Conservation (phyloP, 371 early-diverging fungal genomes). For the Saksenaea vasiformis region DNA sequence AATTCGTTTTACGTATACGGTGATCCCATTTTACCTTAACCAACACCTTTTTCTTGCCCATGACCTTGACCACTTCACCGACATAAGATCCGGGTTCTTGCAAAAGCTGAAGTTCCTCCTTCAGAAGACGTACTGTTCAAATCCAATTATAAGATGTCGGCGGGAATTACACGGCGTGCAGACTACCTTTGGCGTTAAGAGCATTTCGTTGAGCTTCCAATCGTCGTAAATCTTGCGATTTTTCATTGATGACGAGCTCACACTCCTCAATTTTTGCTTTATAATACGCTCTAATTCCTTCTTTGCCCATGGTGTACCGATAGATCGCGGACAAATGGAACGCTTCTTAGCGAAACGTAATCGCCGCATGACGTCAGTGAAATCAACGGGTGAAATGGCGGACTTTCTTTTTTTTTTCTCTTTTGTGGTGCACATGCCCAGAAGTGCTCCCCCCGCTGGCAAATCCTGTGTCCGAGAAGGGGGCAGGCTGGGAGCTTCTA, state of each 20-base stretch:
- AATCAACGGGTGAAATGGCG: too few relatives aligned
- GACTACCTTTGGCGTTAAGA: constrained; percentile 90
- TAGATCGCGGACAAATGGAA: neutral
- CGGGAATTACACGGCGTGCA: neutral
- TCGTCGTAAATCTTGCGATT: constrained; percentile 95
- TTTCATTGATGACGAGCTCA: constrained; percentile 85
- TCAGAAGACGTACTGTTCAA: constrained; percentile 87
- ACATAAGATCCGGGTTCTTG: constrained; percentile 99
- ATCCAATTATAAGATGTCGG: neutral
- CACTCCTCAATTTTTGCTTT: constrained; percentile 85
- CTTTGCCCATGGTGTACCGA: constrained; percentile 43
- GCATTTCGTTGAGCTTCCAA: constrained; percentile 98
- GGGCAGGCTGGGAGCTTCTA: too few relatives aligned
- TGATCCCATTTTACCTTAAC: constrained; percentile 77
- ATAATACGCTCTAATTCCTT: constrained; percentile 73
- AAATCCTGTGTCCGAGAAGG: too few relatives aligned
- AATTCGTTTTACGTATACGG: neutral
- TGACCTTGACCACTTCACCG: constrained; percentile 98
- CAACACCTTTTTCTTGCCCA: constrained; percentile 99
- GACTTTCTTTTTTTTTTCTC: too few relatives aligned
- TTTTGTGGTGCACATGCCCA: too few relatives aligned
- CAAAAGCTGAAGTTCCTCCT: constrained; percentile 97
- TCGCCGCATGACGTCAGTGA: too few relatives aligned
- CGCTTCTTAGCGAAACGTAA: neutral
- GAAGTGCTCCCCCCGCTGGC: too few relatives aligned